Evolutionary conservation across 176 grass and related monocot species (phyloP), one percentile per base, ranked within the genome.

Genomic region (Phragmites australis): DNA sequence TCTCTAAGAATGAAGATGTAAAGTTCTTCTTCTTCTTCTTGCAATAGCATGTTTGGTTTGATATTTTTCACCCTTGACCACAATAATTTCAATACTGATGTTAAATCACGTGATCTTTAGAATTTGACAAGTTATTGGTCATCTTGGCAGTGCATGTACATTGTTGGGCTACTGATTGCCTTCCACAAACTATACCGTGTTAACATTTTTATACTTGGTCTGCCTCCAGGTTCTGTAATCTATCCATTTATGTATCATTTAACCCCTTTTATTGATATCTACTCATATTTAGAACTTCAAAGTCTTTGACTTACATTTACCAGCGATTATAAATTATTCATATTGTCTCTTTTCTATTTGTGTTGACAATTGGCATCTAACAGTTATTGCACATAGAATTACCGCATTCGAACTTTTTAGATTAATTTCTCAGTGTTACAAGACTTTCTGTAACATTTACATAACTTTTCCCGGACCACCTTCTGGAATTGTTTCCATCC

Each of bases 211-310:
- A 34, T 70, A 64, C 30, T 74, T 53, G 39, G 9, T 78, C 27
- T 32, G 57, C 75, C 43, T 77, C 58, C 58, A 34, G 57, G 59
- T 34, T 79, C n/a, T 60, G 23, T 72, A 61, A 47, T 49, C 50
- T 77, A 25, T 69, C 14, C 43, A 48, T 10, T 42, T 7, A 4
- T 40, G 23, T 41, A 68, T 59, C 48, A 71, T 29, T 61, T 50
- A 14, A 15, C 22, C 48, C 63, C 42, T 61, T 70, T 50, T 50
- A 5, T 49, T 30, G 19, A 49, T 48, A 16, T 21, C 26, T 47
- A 69, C 8, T 42, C 66, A 67, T 79, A n/a, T 75, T 84, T 41
- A 80, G 32, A 89, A 46, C 75, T 80, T 80, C 3, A 65, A 66
- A 3, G 30, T 64, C 27, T 62, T n/a, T 15, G 3, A 6, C 1